Base-by-base conservation (phyloP, 352 stramenopile genomes). In the Phytopythium vexans region DNA sequence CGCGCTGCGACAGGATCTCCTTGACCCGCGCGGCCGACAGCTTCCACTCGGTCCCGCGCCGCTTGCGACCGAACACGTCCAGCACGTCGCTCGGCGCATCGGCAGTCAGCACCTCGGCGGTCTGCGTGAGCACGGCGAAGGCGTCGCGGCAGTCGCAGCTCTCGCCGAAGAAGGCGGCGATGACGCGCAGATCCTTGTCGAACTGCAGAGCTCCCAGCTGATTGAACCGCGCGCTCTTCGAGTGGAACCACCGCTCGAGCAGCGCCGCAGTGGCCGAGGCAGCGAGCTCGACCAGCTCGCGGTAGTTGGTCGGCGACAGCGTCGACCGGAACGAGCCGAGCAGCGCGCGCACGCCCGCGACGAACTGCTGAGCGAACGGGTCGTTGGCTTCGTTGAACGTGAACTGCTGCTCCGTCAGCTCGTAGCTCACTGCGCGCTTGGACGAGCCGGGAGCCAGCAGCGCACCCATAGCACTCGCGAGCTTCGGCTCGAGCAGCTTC, bases 301-400 rank as follows among this genome's bases (percentile, higher is more conserved):
- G 56, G 43, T 81, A 87, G 57, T 92, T 95, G 45, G 54, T 62
- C 34, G 62, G 51, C 39, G 86, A 92, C 11, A 94, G 60, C 27
- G 55, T 79, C 7, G 47, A 52, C 43, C 65, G 70, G 58, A 90
- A 93, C 11, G 64, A 60, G 3, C 41, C 54, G 10, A 95, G 54
- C 21, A 92, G 49, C 14, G 68, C 74, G 10, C 77, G 73, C 54
- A 94, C 65, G 6, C 70, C 61, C 37, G 66, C 68, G 10, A 92
- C 80, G 60, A 94, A 90, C 35, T 74, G 66, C 55, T 88, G 72
- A 11, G 82, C 86, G 51, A 92, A 95, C 45, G 86, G 86, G 38
- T 95, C 86, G 60, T 95, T 95, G 36, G 82, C 86, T 54, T 95
- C 86, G 56, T 95, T 94, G 37, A 86, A 75, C 38, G 83, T 93